Evolutionary conservation across 164 flowering plant genomes (phyloP).

Genomic region (Euptelea pleiosperma): DNA sequence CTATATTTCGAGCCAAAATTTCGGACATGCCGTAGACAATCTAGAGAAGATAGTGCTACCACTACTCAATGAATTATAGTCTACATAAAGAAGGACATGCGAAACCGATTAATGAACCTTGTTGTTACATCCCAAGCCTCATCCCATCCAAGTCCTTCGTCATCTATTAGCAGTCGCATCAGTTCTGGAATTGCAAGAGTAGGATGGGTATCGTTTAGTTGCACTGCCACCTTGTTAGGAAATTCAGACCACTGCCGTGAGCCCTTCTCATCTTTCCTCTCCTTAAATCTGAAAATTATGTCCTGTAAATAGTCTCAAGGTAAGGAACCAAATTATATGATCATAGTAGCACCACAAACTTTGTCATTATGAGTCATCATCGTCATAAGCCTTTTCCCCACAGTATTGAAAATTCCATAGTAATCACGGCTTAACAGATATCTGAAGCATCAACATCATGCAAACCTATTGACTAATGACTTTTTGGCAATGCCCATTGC

Average conservation of each 20-base stretch:
- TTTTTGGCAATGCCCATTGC: too few relatives aligned
- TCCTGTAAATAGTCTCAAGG: constrained; percentile 51
- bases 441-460: too few relatives aligned
- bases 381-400: too few relatives aligned
- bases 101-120: constrained; percentile 34
- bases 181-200: constrained; percentile 97
- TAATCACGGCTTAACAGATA: background rate
- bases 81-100: background rate
- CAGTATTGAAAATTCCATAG: background rate
- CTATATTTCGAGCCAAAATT: too few relatives aligned
- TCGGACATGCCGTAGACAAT: too few relatives aligned
- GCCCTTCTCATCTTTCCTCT: constrained; percentile 54
- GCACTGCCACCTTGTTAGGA: constrained; percentile 87
- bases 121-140: constrained; percentile 94
- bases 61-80: background rate
- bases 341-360: background rate
- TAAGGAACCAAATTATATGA: constrained; percentile 4
- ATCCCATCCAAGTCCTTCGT: constrained; percentile 97
- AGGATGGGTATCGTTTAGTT: constrained; percentile 98
- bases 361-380: background rate
- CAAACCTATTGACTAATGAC: too few relatives aligned
- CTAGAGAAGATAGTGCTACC: background rate
- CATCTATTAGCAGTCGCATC: constrained; percentile 92
- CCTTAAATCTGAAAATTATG: constrained; percentile 85
- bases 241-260: constrained; percentile 77